phyloP scores from a whole-genome alignment of 768 basidiomycete genomes.

The Mycena crocata region DNA sequence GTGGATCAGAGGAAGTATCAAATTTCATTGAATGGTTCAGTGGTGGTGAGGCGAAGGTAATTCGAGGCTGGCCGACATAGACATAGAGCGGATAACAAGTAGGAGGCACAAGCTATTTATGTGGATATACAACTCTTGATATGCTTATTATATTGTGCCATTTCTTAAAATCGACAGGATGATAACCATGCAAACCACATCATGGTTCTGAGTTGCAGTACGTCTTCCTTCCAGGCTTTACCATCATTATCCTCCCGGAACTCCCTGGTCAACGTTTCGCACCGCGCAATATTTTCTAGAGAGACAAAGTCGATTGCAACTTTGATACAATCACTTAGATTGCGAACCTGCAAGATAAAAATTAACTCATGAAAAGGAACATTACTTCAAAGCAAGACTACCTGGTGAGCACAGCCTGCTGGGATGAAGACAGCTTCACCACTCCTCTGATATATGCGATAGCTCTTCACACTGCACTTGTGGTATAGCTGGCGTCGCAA shows the following conservation, averaged over 20 bases:
- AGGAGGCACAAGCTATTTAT: too few relatives aligned
- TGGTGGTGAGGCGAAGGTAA: conserved; percentile 80
- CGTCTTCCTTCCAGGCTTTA: conserved; percentile 38
- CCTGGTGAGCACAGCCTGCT: conserved; percentile 93
- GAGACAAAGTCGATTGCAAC: conserved; percentile 95
- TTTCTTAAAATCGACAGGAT: too few relatives aligned
- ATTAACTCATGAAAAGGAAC: not conserved
- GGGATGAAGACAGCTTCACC: conserved; percentile 96
- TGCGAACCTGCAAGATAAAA: conserved; percentile 68
- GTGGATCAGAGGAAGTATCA: conserved; percentile 74
- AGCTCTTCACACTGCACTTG: conserved; percentile 76
- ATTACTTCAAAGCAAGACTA: conserved; percentile 43
- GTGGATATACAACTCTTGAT: too few relatives aligned
- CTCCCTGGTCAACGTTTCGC: conserved; percentile 85
- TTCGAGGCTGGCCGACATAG: conserved; percentile 83
- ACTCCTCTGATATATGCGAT: conserved; percentile 87
- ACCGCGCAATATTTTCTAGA: conserved; percentile 89
- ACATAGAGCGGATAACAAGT: too few relatives aligned
- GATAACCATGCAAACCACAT: conserved; percentile 95
- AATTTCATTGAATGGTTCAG: conserved; percentile 76
- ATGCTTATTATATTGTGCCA: too few relatives aligned
- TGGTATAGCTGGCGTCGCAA: conserved; percentile 75
- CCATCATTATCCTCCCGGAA: conserved; percentile 67
- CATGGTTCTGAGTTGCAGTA: conserved; percentile 88
- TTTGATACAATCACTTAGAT: conserved; percentile 92